phyloP scores from a whole-genome alignment of 2,329 filamentous ascomycete genomes.

The Thermoascus crustaceus region DNA sequence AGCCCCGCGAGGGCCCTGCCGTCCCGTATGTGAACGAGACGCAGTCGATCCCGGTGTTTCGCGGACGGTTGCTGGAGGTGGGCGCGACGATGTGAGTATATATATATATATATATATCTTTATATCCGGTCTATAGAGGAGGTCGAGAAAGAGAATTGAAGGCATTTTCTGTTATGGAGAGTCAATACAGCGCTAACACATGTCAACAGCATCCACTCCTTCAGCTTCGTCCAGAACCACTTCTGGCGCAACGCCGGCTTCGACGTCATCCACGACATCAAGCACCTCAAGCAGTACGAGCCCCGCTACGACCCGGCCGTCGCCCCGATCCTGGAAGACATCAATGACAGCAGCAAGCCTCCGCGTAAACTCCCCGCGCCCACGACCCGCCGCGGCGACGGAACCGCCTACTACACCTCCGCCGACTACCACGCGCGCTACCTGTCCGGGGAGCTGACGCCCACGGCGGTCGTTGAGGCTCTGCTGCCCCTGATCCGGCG shows the following conservation, averaged over 20 bases:
- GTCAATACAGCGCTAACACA: no score
- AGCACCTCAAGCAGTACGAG: conserved; percentile 46
- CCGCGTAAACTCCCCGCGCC: no score
- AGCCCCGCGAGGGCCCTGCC: conserved; percentile 29
- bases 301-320: conserved; percentile 52
- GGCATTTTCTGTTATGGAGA: no score
- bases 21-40: conserved; percentile 41
- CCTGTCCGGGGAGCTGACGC: conserved; percentile 60
- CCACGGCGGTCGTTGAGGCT: conserved; percentile 60
- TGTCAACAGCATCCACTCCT: conserved; percentile 45
- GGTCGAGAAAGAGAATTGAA: no score
- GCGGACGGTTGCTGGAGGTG: conserved; percentile 56
- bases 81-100: conserved; percentile 52
- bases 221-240: conserved; percentile 53
- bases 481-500: conserved; percentile 63
- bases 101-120: no score
- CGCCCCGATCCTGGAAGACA: conserved; percentile 32
- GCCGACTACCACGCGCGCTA: conserved; percentile 73
- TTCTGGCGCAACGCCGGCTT: conserved; percentile 69
- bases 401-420: conserved; percentile 56
- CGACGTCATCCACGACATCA: conserved; percentile 46
- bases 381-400: conserved; percentile 25
- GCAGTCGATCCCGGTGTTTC: conserved; percentile 61
- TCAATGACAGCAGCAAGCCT: no score
- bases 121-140: no score